Conservation (phyloP, 2,329 filamentous ascomycete species). For the Fusarium multiceps region DNA sequence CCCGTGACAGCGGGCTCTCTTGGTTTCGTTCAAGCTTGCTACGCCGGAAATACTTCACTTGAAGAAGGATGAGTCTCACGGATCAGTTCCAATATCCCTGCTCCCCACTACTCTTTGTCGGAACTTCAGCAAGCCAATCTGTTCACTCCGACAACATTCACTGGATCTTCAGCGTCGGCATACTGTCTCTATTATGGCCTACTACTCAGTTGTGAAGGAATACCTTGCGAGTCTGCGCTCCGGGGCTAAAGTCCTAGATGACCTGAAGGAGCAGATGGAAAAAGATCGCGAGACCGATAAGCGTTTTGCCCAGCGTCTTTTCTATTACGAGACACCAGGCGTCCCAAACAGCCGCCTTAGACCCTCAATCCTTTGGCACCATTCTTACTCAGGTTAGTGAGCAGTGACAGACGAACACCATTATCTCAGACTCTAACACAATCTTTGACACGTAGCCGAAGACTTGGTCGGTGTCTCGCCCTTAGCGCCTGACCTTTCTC, state of each 20-base stretch:
- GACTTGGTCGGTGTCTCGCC: not conserved
- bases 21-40: constrained; percentile 67
- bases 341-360: no score
- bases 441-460: not conserved
- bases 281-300: no score
- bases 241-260: no score
- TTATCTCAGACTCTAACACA: not conserved
- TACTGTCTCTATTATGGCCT: constrained; percentile 24
- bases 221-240: no score
- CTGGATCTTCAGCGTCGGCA: constrained; percentile 54
- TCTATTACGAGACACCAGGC: no score
- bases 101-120: constrained; percentile 64
- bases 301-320: no score
- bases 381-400: constrained; percentile 55
- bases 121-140: constrained; percentile 62
- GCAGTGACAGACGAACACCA: not conserved
- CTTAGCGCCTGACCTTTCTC: not conserved
- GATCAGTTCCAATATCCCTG: constrained; percentile 61
- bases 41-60: constrained; percentile 53
- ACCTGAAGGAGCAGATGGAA: no score
- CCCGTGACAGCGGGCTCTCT: constrained; percentile 52
- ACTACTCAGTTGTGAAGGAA: no score
- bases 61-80: constrained; percentile 61
- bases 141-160: constrained; percentile 65
- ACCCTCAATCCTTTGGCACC: constrained; percentile 57